Conservation (phyloP, 495 filamentous ascomycete genomes). For the Usnea hakonensis region DNA sequence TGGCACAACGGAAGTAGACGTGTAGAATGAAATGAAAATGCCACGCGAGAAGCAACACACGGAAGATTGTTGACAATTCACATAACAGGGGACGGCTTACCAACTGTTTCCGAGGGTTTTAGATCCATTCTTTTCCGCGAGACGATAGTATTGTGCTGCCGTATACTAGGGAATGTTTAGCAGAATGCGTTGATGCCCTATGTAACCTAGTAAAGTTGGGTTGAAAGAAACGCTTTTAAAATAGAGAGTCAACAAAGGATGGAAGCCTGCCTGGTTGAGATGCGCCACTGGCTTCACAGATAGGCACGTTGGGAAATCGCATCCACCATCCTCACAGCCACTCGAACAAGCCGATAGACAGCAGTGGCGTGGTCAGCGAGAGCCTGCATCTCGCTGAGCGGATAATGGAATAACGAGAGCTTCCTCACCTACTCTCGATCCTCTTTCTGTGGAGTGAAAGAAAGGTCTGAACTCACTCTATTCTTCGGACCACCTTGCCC, state of each 20-base stretch:
- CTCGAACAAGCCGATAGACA: not conserved
- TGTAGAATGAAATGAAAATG: constrained; percentile 8
- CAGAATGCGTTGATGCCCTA: constrained; percentile 34
- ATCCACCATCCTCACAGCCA: not conserved
- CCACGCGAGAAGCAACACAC: constrained; percentile 14
- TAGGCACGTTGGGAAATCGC: not conserved
- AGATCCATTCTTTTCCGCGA: constrained; percentile 80
- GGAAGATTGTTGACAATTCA: not conserved
- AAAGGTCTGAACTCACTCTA: constrained; percentile 60
- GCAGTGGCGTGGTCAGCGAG: not conserved
- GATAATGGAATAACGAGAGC: not conserved
- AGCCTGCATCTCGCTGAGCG: not conserved
- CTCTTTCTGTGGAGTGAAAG: not conserved
- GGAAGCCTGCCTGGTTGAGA: not conserved
- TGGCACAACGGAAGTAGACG: not conserved
- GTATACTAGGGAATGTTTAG: constrained; percentile 50
- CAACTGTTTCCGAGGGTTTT: constrained; percentile 93
- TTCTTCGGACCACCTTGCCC: constrained; percentile 95
- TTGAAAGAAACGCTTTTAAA: not conserved
- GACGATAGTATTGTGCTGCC: constrained; percentile 87
- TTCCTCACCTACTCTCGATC: not conserved
- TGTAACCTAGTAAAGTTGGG: constrained; percentile 11
- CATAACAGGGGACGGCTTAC: constrained; percentile 47
- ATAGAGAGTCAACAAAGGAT: not conserved
- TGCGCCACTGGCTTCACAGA: not conserved